phyloP scores from a whole-genome alignment of 176 grass and related monocot genomes.

The Eragrostis nindensis region DNA sequence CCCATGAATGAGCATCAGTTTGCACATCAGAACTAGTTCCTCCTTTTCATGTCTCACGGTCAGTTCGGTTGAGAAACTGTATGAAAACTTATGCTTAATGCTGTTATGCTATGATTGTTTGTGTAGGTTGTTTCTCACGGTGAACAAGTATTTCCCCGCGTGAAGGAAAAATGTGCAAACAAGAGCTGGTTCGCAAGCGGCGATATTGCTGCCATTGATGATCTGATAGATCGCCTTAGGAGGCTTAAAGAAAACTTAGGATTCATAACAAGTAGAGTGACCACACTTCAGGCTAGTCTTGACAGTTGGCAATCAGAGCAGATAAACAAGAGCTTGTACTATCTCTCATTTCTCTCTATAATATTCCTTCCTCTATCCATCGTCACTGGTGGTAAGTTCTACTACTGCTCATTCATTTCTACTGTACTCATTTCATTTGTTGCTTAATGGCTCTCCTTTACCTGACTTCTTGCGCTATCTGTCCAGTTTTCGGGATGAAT shows the following conservation, averaged over 20 bases:
- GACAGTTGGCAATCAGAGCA: slow-evolving; percentile 97
- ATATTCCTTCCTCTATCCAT: slow-evolving; percentile 94
- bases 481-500: slow-evolving; percentile 93
- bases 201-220: slow-evolving; percentile 73
- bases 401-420: not conserved
- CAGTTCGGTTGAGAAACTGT: not conserved
- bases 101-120: not conserved
- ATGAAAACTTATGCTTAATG: not conserved
- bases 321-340: slow-evolving; percentile 92
- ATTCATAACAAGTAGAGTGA: slow-evolving; percentile 82
- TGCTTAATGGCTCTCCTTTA: not conserved
- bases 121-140: slow-evolving; percentile 89
- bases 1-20: not conserved
- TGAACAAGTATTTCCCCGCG: slow-evolving; percentile 88
- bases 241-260: slow-evolving; percentile 93
- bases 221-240: slow-evolving; percentile 77
- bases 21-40: not conserved
- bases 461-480: slow-evolving; percentile 16
- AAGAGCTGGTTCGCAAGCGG: slow-evolving; percentile 79
- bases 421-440: slow-evolving; percentile 4
- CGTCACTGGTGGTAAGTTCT: slow-evolving; percentile 76
- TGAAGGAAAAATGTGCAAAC: slow-evolving; percentile 79
- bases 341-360: slow-evolving; percentile 91
- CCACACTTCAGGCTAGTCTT: slow-evolving; percentile 86
- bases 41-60: not conserved